Conservation (phyloP, 345 rosid genomes). For the Salix koriyanagi region DNA sequence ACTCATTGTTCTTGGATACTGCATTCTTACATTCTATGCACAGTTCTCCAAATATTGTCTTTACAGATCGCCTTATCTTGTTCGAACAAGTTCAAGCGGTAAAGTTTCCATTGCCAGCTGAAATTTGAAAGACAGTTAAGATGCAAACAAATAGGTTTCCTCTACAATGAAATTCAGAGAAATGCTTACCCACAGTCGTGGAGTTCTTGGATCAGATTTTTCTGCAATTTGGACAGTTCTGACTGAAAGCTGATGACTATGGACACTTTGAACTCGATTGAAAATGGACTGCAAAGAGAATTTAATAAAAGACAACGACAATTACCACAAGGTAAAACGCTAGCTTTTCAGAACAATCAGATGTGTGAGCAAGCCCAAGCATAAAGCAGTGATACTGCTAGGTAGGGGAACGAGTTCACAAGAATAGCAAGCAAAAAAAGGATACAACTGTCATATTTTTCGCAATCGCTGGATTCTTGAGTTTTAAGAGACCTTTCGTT, state of each 20-base stretch:
- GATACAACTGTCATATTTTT: too few relatives aligned
- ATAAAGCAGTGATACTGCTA: too few relatives aligned
- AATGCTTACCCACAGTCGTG: conserved; percentile 81
- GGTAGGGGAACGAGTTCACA: too few relatives aligned
- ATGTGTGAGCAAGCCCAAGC: too few relatives aligned
- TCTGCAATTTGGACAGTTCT: conserved; percentile 55
- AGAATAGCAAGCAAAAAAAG: too few relatives aligned
- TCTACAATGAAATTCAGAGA: neutral
- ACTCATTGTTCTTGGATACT: too few relatives aligned
- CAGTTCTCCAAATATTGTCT: neutral
- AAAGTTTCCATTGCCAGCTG: conserved; percentile 79
- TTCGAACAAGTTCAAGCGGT: conserved; percentile 67
- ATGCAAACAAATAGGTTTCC: neutral
- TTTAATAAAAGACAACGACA: neutral
- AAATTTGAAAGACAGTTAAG: conserved; percentile 23
- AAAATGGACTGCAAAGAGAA: conserved; percentile 61
- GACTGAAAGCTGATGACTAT: conserved; percentile 67
- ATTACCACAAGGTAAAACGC: neutral
- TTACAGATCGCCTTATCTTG: neutral
- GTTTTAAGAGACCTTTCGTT: too few relatives aligned
- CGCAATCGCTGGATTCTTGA: too few relatives aligned
- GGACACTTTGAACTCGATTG: conserved; percentile 76
- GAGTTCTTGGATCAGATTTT: conserved; percentile 77
- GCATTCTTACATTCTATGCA: too few relatives aligned
- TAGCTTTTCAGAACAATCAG: too few relatives aligned